Conservation (phyloP, 2,329 filamentous ascomycete genomes). For the Didymella sp. region DNA sequence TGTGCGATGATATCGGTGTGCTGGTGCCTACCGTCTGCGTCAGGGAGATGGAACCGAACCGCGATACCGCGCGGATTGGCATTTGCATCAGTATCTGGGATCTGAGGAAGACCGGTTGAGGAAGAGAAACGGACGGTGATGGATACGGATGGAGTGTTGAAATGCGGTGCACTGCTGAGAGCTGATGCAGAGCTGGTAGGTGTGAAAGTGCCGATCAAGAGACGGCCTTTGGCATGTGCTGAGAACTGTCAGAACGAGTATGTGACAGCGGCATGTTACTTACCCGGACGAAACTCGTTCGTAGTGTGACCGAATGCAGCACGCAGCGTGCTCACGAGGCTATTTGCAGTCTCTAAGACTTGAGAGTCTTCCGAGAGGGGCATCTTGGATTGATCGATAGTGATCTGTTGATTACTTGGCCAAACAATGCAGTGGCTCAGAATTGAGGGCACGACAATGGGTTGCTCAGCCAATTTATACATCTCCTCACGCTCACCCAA, state of each 20-base stretch:
- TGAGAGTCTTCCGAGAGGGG: constrained; percentile 39
- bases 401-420: neutral
- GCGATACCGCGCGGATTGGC: constrained; percentile 58
- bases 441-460: neutral
- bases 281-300: constrained; percentile 44
- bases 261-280: constrained; percentile 1
- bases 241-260: constrained; percentile 10
- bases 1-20: constrained; percentile 66
- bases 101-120: constrained; percentile 58
- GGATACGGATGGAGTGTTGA: constrained; percentile 55
- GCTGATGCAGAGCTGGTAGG: constrained; percentile 54
- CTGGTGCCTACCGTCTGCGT: constrained; percentile 47
- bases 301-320: constrained; percentile 30
- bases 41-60: constrained; percentile 59
- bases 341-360: constrained; percentile 38
- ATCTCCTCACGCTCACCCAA: neutral
- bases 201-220: constrained; percentile 61
- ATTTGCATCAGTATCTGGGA: constrained; percentile 58
- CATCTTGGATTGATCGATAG: constrained; percentile 29
- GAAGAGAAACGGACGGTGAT: constrained; percentile 60
- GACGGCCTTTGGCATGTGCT: constrained; percentile 63
- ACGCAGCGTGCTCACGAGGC: constrained; percentile 38
- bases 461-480: neutral
- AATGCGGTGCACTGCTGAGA: constrained; percentile 59
- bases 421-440: neutral